Evolutionary conservation across 1,284 basidiomycete genomes (phyloP), one percentile per base, ranked within the genome.

Genomic region (Leccinum fuscescens): DNA sequence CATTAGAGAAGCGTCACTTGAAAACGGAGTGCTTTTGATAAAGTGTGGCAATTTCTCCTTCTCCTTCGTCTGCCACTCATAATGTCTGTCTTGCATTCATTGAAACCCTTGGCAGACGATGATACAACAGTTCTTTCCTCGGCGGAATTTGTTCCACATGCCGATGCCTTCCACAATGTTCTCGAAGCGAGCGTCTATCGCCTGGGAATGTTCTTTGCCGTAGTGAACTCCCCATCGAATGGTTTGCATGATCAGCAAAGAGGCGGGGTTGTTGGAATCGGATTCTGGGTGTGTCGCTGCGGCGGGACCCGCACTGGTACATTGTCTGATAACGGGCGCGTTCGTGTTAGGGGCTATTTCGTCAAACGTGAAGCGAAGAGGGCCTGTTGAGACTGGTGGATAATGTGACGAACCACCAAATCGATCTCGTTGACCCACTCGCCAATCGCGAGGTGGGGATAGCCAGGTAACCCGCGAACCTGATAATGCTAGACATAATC

Each of bases 161-260:
- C 90, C 90, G 3, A 80, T 76, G 6, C 86, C 85, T 57, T 86
- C 86, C 39, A 92, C 74, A 15, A 98, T 80, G 39, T 87, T 90
- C 73, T 98, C 96, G 8, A 87, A 83, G 22, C 94, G 86, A 0
- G 95, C 94, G 67, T 98, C 98, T 65, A 93, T 96, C 0, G 94
- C 96, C 67, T 85, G 92, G 60, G 94, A 74, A 22, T 88, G 84
- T 46, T 88, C 82, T 69, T 93, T 94, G 68, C 84, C 87, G 84
- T 89, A 96, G 69, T 92, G 87, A 2, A 98, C 80, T 1, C 95
- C 95, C 95, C 95, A 98, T 69, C 88, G 89, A 93, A 93, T 93
- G 4, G 86, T 84, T 33, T 90, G 87, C 65, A 90, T 69, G 11
- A 86, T 71, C 24, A 83, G 66, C 12, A 64, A n/a, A 11, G 50